A percentile compares a stretch with the other conserved stretches of the same genome.
phyloP scores from a whole-genome alignment of 2,329 filamentous ascomycete genomes.

The Gliomastix tumulicola region DNA sequence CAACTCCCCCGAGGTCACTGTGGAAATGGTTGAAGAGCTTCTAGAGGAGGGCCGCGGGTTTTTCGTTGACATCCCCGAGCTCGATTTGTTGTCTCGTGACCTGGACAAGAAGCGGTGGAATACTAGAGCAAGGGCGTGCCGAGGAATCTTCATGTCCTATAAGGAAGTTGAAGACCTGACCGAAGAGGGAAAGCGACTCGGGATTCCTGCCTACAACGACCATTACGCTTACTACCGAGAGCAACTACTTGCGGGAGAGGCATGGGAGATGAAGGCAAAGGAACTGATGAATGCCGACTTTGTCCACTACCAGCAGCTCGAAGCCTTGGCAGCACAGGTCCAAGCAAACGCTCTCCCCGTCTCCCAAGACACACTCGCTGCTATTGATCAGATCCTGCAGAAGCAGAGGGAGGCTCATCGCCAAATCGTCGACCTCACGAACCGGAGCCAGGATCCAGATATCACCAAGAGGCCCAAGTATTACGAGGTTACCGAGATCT shows the following conservation, averaged over 20 bases:
- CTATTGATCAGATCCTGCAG: conserved; percentile 85
- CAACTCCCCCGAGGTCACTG: conserved; percentile 55
- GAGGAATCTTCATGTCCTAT: conserved; percentile 61
- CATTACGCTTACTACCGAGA: conserved; percentile 71
- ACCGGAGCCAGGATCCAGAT: conserved; percentile 68
- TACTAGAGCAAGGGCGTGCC: conserved; percentile 61
- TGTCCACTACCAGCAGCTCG: conserved; percentile 90
- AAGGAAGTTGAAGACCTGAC: conserved; percentile 76
- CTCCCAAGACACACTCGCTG: conserved; percentile 68
- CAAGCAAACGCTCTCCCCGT: conserved; percentile 66
- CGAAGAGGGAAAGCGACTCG: conserved; percentile 67
- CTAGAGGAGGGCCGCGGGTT: conserved; percentile 85
- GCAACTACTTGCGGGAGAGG: conserved; percentile 67
- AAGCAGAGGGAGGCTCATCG: conserved; percentile 94
- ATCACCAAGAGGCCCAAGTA: conserved; percentile 79
- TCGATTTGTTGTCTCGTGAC: conserved; percentile 73
- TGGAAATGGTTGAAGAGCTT: conserved; percentile 77
- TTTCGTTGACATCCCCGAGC: conserved; percentile 85
- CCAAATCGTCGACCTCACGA: conserved; percentile 75
- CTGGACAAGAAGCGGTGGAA: conserved; percentile 87
- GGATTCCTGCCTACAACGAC: conserved; percentile 73
- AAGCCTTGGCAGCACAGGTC: conserved; percentile 82
- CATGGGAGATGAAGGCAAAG: conserved; percentile 89
- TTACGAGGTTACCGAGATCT: conserved; percentile 80
- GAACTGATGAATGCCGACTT: conserved; percentile 89